Evolutionary conservation across 768 basidiomycete genomes (phyloP), one percentile per base, ranked within the genome.

Genomic region (Tulasnella sp.): DNA sequence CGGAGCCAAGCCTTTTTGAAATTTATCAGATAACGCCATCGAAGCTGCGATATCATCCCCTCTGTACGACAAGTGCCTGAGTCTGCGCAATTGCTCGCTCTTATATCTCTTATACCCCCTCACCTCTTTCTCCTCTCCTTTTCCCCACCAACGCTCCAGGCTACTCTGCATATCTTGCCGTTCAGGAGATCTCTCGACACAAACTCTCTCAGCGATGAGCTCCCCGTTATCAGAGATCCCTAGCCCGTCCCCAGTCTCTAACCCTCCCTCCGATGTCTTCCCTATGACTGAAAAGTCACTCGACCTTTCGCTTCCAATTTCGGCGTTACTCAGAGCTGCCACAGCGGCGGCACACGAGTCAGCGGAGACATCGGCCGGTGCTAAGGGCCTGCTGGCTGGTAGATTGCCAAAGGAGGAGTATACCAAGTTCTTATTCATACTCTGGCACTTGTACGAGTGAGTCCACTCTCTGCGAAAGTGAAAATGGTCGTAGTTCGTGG

Each of bases 401-500:
- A 84, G 86, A 76, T 85, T 92, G 42, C 84, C 85, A 73, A 86
- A 86, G 81, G 85, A 87, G 58, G 91, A 92, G 80, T 93, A 93
- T 81, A 83, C 89, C 19, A 86, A 87, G 69, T 91, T 89, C 82
- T 85, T 93, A 64, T 89, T 93, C 85, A 89, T 91, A 85, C 87
- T 94, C 31, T 93, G 91, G 89, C 87, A 92, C 79, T 83, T 94
- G 36, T 95, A 94, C 83, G 84, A 88, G 92, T 93, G 79, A 82
- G 89, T 84, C 39, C 54, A 52, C 68, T 71, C 54, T 31, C 15
- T 22, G 37, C 31, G 36, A 25, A 17, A 5, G 45, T 74, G n/a
- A n/a, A n/a, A n/a, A 19, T 31, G 22, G 67, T 14, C 38, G 8
- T 22, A 8, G 22, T 17, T 49, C 39, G 42, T 77, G 19, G 31